Evolutionary conservation across 192 early-diverging fungal species (phyloP).

Genomic region (Backusella circina): DNA sequence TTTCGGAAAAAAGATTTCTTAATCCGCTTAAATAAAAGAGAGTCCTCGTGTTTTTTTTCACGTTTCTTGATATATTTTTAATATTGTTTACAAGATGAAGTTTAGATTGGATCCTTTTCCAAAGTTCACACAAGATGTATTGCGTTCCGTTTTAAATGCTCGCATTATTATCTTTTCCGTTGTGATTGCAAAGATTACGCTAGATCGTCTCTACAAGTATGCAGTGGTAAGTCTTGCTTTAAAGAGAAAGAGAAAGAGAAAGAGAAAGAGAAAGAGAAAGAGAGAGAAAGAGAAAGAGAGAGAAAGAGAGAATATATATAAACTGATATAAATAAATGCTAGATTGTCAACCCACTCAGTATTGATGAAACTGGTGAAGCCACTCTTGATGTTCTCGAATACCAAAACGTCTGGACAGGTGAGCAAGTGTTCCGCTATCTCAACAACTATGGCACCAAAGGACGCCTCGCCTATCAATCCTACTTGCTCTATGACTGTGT

Average conservation of each 20-base stretch:
- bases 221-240: neutral
- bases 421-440: conserved; percentile 10
- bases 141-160: neutral
- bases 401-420: conserved; percentile 17
- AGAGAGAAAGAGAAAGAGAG: no score
- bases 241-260: neutral
- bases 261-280: neutral
- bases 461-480: conserved; percentile 11
- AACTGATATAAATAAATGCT: neutral
- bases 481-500: conserved; percentile 20
- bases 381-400: conserved; percentile 31
- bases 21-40: neutral
- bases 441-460: conserved; percentile 20
- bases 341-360: conserved; percentile 28
- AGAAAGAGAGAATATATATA: neutral
- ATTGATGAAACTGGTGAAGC: conserved; percentile 12
- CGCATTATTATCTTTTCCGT: conserved; percentile 12
- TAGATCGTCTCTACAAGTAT: conserved; percentile 17
- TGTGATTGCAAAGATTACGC: conserved; percentile 7
- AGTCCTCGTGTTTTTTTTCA: neutral
- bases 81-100: neutral
- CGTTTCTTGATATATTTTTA: neutral
- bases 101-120: conserved; percentile 19
- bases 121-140: neutral
- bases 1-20: neutral